These are phyloP conservation scores for Lodderomyces theae DNA, from an alignment of 1,139 yeast genomes.

Conservation along the genomic window DNA sequence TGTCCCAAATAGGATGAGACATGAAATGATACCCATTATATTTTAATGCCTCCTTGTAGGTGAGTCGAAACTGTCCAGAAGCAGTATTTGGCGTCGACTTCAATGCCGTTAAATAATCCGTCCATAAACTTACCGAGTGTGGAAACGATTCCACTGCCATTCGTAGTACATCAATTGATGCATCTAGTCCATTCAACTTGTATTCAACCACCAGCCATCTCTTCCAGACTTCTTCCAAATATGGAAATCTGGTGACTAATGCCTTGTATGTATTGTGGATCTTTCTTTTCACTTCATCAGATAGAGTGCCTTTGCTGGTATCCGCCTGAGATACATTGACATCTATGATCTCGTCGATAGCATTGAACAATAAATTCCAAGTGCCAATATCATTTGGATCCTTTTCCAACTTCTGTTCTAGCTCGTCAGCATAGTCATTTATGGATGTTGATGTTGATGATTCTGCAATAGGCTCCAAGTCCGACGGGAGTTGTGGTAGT, in stretches of 20 bases:
- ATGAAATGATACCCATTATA: slow-evolving; percentile 55
- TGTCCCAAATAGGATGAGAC: slow-evolving; percentile 67
- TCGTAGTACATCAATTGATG: slow-evolving; percentile 47
- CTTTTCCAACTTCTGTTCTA: background rate
- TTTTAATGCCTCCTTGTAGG: slow-evolving; percentile 39
- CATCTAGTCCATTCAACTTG: slow-evolving; percentile 51
- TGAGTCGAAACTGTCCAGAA: slow-evolving; percentile 25
- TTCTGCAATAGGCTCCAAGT: slow-evolving; percentile 3
- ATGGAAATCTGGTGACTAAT: slow-evolving; percentile 52
- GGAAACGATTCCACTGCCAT: slow-evolving; percentile 51
- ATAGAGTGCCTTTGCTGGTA: slow-evolving; percentile 20
- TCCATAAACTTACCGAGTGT: slow-evolving; percentile 62
- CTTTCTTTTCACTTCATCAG: slow-evolving; percentile 21
- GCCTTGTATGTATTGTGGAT: slow-evolving; percentile 23
- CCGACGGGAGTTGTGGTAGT: slow-evolving; percentile 8
- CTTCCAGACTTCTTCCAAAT: slow-evolving; percentile 60
- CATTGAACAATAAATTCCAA: slow-evolving; percentile 32
- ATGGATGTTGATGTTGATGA: background rate
- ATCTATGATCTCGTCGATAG: slow-evolving; percentile 22
- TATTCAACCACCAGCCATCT: slow-evolving; percentile 52
- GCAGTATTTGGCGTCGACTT: slow-evolving; percentile 27
- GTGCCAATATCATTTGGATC: slow-evolving; percentile 25
- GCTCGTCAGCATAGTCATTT: background rate
- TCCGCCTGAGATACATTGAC: slow-evolving; percentile 14
- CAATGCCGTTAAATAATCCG: slow-evolving; percentile 56